Conservation (phyloP, 345 rosid genomes). For the Noccaea bulbosa region DNA sequence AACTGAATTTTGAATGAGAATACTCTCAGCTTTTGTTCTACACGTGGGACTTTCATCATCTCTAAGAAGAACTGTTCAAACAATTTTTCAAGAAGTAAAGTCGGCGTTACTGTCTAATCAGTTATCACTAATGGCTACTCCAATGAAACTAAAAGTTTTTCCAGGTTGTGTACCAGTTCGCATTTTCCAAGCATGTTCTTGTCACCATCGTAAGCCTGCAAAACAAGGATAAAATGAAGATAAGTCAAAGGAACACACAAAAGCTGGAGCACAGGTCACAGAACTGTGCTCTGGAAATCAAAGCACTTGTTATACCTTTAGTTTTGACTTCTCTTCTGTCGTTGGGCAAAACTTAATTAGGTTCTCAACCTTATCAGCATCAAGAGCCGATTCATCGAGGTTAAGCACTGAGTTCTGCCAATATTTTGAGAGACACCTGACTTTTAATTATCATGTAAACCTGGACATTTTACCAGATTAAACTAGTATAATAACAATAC, state of each 20-base stretch:
- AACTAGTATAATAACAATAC: slow-evolving; percentile 25
- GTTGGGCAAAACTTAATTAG: slow-evolving; percentile 90
- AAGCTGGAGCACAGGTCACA: slow-evolving; percentile 26
- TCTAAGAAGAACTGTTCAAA: slow-evolving; percentile 80
- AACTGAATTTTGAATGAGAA: slow-evolving; percentile 94
- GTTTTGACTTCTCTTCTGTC: slow-evolving; percentile 87
- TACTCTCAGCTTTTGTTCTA: slow-evolving; percentile 88
- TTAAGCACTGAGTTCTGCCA: slow-evolving; percentile 75
- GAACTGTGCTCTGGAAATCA: not conserved
- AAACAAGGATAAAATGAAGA: slow-evolving; percentile 30
- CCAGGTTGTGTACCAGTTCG: slow-evolving; percentile 62
- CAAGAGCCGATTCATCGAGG: slow-evolving; percentile 80
- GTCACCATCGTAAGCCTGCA: slow-evolving; percentile 83
- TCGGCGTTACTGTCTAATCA: slow-evolving; percentile 1
- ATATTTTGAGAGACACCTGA: slow-evolving; percentile 31
- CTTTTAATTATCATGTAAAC: not conserved
- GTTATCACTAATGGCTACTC: slow-evolving; percentile 12
- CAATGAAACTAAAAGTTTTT: slow-evolving; percentile 18
- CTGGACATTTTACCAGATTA: slow-evolving; percentile 7
- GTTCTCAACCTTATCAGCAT: slow-evolving; percentile 88
- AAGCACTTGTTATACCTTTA: slow-evolving; percentile 59
- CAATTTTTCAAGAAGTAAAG: slow-evolving; percentile 38
- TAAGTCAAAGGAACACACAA: slow-evolving; percentile 21
- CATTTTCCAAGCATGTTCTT: slow-evolving; percentile 88
- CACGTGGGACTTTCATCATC: slow-evolving; percentile 89